Evolutionary conservation across 768 basidiomycete genomes (phyloP).

Genomic region (Russula ochroleuca): DNA sequence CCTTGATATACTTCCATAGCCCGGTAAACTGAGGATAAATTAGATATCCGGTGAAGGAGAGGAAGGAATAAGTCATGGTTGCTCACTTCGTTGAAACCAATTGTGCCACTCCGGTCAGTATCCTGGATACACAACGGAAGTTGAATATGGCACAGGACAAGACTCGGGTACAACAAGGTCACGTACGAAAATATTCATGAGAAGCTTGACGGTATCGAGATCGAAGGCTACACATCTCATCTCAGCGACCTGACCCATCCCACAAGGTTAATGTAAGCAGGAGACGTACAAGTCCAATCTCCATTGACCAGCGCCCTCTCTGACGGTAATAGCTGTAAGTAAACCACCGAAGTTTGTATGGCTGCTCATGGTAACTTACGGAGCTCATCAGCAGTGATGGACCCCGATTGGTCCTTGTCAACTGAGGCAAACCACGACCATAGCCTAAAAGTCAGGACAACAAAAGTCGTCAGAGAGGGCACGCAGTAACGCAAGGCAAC

Average conservation of each 20-base stretch:
- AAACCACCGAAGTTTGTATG: neutral
- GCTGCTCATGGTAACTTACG: slow-evolving; percentile 42
- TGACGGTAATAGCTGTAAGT: slow-evolving; percentile 21
- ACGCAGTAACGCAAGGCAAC: too few species aligned
- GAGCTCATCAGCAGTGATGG: slow-evolving; percentile 61
- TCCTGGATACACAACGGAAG: slow-evolving; percentile 40
- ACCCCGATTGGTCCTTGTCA: slow-evolving; percentile 63
- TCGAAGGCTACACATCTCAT: slow-evolving; percentile 56
- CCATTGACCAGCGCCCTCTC: slow-evolving; percentile 52
- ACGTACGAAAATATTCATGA: slow-evolving; percentile 77
- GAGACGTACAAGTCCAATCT: slow-evolving; percentile 69
- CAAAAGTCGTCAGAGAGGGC: neutral
- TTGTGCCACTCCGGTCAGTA: slow-evolving; percentile 69
- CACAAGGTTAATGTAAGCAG: neutral
- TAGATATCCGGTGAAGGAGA: slow-evolving; percentile 8
- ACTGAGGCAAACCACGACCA: slow-evolving; percentile 73
- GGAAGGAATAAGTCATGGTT: neutral
- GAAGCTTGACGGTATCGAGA: slow-evolving; percentile 78
- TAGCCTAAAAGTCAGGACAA: slow-evolving; percentile 40
- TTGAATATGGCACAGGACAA: neutral
- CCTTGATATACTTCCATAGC: slow-evolving; percentile 80
- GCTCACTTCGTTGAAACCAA: slow-evolving; percentile 71
- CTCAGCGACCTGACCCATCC: neutral
- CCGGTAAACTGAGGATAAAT: slow-evolving; percentile 51
- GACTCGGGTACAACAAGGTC: neutral